Conservation (phyloP, 108 stramenopile genomes). For the Parietichytrium sp. region DNA sequence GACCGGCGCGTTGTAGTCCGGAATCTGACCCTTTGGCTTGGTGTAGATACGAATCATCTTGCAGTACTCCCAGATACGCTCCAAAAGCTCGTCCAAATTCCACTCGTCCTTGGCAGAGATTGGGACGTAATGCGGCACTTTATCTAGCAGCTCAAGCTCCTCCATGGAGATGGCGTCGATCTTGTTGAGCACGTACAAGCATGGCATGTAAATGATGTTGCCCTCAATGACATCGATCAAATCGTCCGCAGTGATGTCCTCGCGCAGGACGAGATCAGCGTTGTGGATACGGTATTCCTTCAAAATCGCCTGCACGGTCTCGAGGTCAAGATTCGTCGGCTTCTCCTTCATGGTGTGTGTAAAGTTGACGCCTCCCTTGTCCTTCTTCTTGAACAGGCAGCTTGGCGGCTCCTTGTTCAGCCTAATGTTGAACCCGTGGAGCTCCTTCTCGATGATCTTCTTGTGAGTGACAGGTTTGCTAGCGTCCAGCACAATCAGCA, state of each 20-base stretch:
- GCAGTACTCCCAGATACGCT: conserved; percentile 84
- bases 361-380: conserved; percentile 87
- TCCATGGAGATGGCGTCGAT: conserved; percentile 88
- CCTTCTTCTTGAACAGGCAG: conserved; percentile 85
- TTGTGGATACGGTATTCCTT: conserved; percentile 88
- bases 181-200: conserved; percentile 86
- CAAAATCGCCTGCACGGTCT: conserved; percentile 76
- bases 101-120: conserved; percentile 85
- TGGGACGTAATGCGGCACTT: conserved; percentile 95
- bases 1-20: conserved; percentile 94
- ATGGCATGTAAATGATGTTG: conserved; percentile 83
- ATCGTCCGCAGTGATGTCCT: conserved; percentile 89
- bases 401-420: conserved; percentile 92
- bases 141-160: conserved; percentile 93
- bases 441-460: conserved; percentile 91
- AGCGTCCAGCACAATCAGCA: conserved; percentile 87
- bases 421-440: conserved; percentile 93
- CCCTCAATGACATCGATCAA: conserved; percentile 89
- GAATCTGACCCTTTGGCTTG: conserved; percentile 95
- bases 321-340: conserved; percentile 59
- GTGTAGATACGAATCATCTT: conserved; percentile 97
- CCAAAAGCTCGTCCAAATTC: conserved; percentile 93
- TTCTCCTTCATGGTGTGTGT: conserved; percentile 76
- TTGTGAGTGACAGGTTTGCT: conserved; percentile 94
- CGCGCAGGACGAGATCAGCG: conserved; percentile 77